Evolutionary conservation across 176 grass and related monocot genomes (phyloP).

Genomic region (Phoenix roebelenii): DNA sequence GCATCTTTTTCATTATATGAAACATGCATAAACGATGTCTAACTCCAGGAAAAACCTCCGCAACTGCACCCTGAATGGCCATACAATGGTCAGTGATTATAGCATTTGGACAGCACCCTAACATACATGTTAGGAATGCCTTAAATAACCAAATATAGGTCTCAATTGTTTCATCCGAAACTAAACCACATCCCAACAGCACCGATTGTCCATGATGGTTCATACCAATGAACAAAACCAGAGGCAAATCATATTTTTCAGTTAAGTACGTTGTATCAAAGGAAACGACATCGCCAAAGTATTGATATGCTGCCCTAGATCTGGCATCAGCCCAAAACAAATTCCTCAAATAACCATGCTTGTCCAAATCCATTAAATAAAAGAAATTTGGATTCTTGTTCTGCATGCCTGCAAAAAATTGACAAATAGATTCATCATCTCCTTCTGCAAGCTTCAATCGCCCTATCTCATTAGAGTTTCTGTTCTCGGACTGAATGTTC

Average conservation of each 20-base stretch:
- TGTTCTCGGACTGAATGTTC: constrained; percentile 1
- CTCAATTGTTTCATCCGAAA: constrained; percentile 16
- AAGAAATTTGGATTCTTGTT: constrained; percentile 32
- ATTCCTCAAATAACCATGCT: constrained; percentile 14
- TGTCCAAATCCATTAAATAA: constrained; percentile 20
- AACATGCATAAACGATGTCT: constrained; percentile 68
- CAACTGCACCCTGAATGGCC: constrained; percentile 56
- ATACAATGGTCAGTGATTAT: constrained; percentile 79
- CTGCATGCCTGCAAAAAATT: constrained; percentile 23
- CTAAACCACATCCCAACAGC: constrained; percentile 24
- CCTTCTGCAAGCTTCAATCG: constrained; percentile 11
- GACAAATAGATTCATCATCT: constrained; percentile 19
- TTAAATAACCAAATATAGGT: constrained; percentile 29
- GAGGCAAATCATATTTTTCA: constrained; percentile 2
- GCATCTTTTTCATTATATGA: constrained; percentile 72
- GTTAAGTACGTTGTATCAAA: constrained; percentile 19
- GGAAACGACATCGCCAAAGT: constrained; percentile 27
- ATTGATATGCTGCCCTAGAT: constrained; percentile 23
- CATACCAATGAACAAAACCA: constrained; percentile 26
- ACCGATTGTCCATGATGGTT: constrained; percentile 32
- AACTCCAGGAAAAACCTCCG: constrained; percentile 52
- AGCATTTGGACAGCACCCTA: constrained; percentile 32
- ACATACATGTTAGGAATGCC: constrained; percentile 70
- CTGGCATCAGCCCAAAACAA: constrained; percentile 29
- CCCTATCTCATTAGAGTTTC: constrained; percentile 6